These are phyloP conservation scores for Pestalotiopsis sp. DNA, from an alignment of 2,329 filamentous ascomycete species.

Conservation along the genomic window DNA sequence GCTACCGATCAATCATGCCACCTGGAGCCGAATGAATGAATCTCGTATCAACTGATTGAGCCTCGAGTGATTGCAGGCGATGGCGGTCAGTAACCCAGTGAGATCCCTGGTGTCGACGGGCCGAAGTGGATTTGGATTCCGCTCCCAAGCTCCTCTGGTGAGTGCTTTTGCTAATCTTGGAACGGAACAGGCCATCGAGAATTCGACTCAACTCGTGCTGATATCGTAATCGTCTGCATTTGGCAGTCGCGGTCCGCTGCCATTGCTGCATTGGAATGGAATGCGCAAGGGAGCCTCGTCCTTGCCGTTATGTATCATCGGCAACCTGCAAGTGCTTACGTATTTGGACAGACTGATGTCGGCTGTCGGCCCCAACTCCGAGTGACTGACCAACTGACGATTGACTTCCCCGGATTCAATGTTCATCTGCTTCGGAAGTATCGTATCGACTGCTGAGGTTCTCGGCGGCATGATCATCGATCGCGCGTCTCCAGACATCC, in stretches of 20 bases:
- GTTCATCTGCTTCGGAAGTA: neutral
- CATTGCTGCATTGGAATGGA: neutral
- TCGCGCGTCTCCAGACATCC: neutral
- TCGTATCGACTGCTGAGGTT: neutral
- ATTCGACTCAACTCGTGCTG: neutral
- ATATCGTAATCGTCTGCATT: neutral
- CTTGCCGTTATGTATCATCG: neutral
- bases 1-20: neutral
- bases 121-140: neutral
- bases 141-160: neutral
- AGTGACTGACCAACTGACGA: neutral
- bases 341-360: neutral
- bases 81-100: neutral
- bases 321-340: neutral
- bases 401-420: neutral
- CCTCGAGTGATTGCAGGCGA: neutral
- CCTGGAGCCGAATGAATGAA: neutral
- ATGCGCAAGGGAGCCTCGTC: neutral
- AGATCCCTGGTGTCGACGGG: neutral
- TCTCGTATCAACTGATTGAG: constrained; percentile 3
- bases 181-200: neutral
- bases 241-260: neutral
- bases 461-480: constrained; percentile 7
- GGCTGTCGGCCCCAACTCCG: neutral
- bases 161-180: neutral